Evolutionary conservation across 306 rosid genomes (phyloP), one percentile per base, ranked within the genome.

Genomic region (Ziziphus jujuba): DNA sequence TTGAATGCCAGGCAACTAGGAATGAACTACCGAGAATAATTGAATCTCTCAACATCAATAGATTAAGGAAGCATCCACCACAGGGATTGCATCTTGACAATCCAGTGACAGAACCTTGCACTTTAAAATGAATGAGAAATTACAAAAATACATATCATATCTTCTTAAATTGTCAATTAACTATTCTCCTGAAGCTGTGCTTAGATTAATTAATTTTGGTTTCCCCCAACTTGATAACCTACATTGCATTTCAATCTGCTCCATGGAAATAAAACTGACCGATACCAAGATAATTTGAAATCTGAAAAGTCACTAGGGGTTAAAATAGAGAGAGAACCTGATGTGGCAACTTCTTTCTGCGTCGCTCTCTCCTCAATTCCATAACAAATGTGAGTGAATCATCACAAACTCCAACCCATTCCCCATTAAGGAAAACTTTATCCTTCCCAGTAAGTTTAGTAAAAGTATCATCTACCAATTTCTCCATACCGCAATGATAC

Each of bases 341-440:
- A 69, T 80, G 81, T 25, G 87, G 85, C 78, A 87, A 64, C 64
- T 61, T 73, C 70, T 87, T 85, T 58, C 65, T 75, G n/a, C 90
- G 88, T 19, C 99, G 78, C 75, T 56, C 79, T 35, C 65, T 81
- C 67, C 92, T 85, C 14, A 95, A 82, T 60, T 62, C 79, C 0
- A 50, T 60, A 25, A 82, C 97, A 82, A 95, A 95, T 23, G 82
- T 67, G 50, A 44, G 22, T 69, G 99, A 81, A 77, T 87, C 79
- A 23, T 68, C 70, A 80, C 97, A 90, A 33, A 88, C 84, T 59
- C 99, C 99, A 71, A 88, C 82, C 99, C 99, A 95, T 22, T 86
- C 93, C 52, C 99, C 99, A 64, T 90, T 88, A 56, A 90, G 72
- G 73, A 95, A 83, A 65, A 95, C 81, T 77, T 87, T 95, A 56